phyloP scores from a whole-genome alignment of 176 grass and related monocot species.

The Phyllostachys edulis region DNA sequence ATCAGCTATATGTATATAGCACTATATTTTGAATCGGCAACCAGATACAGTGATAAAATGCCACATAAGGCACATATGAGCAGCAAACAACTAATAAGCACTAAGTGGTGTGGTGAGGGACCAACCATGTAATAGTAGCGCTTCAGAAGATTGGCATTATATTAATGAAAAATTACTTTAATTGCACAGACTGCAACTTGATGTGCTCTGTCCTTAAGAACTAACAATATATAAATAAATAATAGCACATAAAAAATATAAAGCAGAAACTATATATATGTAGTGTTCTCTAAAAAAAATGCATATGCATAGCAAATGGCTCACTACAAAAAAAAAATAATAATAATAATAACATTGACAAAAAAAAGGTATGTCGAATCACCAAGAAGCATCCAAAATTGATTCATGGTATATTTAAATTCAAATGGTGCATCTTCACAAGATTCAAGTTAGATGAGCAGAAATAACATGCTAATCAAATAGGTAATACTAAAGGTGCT shows the following conservation, averaged over 20 bases:
- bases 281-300: slow-evolving; percentile 7
- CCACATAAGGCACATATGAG: neutral
- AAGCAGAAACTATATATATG: neutral
- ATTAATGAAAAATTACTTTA: neutral
- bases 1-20: slow-evolving; percentile 23
- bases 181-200: neutral
- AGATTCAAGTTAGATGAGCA: neutral
- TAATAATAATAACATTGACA: neutral
- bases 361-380: neutral
- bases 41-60: neutral
- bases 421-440: neutral
- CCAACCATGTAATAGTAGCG: neutral
- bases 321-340: neutral
- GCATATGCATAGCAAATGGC: neutral
- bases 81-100: neutral
- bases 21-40: neutral
- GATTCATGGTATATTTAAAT: neutral
- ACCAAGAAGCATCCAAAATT: slow-evolving; percentile 7
- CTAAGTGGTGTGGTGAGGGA: neutral
- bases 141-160: slow-evolving; percentile 5
- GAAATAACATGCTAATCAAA: neutral
- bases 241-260: neutral
- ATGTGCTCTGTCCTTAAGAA: neutral
- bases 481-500: neutral
- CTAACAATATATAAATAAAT: neutral